phyloP scores from a whole-genome alignment of 495 filamentous ascomycete genomes.

The Arthonia radiata region DNA sequence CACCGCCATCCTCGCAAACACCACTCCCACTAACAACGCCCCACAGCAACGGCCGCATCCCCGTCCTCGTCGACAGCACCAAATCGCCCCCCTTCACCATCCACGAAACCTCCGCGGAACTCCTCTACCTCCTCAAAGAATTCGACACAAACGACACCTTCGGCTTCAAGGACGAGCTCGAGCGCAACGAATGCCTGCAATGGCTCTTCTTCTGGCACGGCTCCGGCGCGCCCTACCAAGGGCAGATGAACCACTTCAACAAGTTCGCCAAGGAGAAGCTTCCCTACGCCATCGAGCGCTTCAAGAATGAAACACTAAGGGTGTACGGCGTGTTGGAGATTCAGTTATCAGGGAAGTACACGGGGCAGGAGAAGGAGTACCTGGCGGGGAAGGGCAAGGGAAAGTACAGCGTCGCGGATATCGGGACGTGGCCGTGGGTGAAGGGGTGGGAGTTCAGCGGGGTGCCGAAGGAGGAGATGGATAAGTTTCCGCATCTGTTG shows the following conservation, averaged over 20 bases:
- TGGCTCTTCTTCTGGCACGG: slow-evolving; percentile 28
- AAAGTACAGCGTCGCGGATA: slow-evolving; percentile 28
- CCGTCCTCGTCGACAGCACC: slow-evolving; percentile 24
- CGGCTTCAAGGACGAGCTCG: slow-evolving; percentile 18
- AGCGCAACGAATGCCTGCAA: slow-evolving; percentile 15
- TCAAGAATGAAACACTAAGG: slow-evolving; percentile 25
- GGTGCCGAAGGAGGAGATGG: slow-evolving; percentile 22
- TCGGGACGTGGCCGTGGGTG: slow-evolving; percentile 30
- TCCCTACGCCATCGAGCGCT: slow-evolving; percentile 25
- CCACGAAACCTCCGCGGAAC: slow-evolving; percentile 26
- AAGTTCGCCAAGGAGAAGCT: slow-evolving; percentile 20
- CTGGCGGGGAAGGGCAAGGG: slow-evolving; percentile 28
- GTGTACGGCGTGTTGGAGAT: slow-evolving; percentile 30
- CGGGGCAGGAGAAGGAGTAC: slow-evolving; percentile 22
- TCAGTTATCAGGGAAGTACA: slow-evolving; percentile 20
- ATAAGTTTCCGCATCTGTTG: slow-evolving; percentile 24
- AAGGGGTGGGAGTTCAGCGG: slow-evolving; percentile 18
- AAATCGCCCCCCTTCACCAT: slow-evolving; percentile 24
- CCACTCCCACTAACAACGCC: background rate
- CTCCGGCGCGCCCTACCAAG: slow-evolving; percentile 20
- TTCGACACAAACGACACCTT: slow-evolving; percentile 20
- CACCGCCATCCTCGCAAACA: no score
- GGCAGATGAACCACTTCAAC: slow-evolving; percentile 16
- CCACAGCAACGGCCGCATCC: slow-evolving; percentile 17
- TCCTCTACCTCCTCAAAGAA: slow-evolving; percentile 24